These are phyloP conservation scores for Xylaria sp. DNA, from an alignment of 2,329 filamentous ascomycete genomes.

Conservation along the genomic window DNA sequence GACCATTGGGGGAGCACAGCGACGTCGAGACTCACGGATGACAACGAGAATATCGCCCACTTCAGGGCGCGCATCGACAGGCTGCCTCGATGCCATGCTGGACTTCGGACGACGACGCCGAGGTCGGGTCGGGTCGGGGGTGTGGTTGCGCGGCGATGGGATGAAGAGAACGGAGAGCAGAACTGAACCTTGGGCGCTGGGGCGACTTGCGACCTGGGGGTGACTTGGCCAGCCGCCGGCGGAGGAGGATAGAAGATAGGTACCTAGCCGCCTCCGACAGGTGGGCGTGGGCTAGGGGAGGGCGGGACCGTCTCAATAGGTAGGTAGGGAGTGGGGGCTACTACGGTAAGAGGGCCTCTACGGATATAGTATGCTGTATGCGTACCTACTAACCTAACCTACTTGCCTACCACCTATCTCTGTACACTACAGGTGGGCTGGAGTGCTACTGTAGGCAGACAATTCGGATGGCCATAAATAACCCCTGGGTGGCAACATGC, in stretches of 20 bases:
- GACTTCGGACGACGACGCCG: conserved; percentile 27
- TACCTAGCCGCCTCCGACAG: conserved; percentile 23
- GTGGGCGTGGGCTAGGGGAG: conserved; percentile 6
- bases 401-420: too few relatives aligned
- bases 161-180: conserved; percentile 14
- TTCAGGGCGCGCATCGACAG: conserved; percentile 63
- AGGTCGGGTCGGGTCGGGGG: conserved; percentile 24
- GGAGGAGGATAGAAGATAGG: conserved; percentile 17
- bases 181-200: conserved; percentile 13
- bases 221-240: conserved; percentile 14
- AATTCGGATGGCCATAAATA: conserved; percentile 7
- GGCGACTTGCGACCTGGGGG: conserved; percentile 15
- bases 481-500: conserved; percentile 13
- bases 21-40: conserved; percentile 70
- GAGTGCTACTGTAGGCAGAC: not conserved
- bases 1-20: conserved; percentile 15
- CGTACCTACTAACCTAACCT: not conserved
- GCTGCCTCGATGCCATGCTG: conserved; percentile 58
- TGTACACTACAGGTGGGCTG: conserved; percentile 10
- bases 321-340: conserved; percentile 31
- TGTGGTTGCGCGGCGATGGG: conserved; percentile 18
- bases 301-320: conserved; percentile 14
- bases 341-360: conserved; percentile 16
- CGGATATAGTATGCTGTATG: too few relatives aligned
- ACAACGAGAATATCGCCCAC: conserved; percentile 76